Evolutionary conservation across 495 filamentous ascomycete genomes (phyloP).

Genomic region (Penicilliopsis zonata): DNA sequence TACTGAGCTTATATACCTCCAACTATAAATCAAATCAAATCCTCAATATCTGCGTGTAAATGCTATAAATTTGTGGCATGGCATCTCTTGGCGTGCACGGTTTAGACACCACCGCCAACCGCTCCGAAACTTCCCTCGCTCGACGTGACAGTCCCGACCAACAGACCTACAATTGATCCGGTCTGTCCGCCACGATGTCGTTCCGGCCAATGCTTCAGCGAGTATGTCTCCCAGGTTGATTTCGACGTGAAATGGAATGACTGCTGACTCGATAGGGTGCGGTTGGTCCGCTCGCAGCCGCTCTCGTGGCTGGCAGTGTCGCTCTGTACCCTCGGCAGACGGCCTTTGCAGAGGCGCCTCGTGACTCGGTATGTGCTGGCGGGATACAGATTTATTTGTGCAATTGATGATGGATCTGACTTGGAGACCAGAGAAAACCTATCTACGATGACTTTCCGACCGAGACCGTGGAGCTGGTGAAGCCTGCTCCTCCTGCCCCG

Average conservation of each 20-base stretch:
- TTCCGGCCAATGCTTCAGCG: constrained; percentile 37
- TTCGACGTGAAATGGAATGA: constrained; percentile 18
- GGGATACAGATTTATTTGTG: constrained; percentile 3
- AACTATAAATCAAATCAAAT: too few species aligned
- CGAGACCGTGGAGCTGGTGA: constrained; percentile 22
- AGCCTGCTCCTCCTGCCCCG: constrained; percentile 9
- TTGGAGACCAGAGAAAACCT: constrained; percentile 58
- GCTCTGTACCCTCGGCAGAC: constrained; percentile 41
- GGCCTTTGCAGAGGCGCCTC: constrained; percentile 45
- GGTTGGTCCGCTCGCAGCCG: constrained; percentile 43
- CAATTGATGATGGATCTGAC: constrained; percentile 14
- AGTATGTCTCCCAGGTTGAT: constrained; percentile 15
- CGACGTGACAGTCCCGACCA: too few species aligned
- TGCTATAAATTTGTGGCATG: too few species aligned
- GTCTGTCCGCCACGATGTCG: constrained; percentile 20
- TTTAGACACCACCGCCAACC: too few species aligned
- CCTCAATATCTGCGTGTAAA: too few species aligned
- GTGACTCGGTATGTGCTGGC: constrained; percentile 15
- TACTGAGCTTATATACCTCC: too few species aligned
- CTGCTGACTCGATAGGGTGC: constrained; percentile 36
- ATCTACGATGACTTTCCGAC: constrained; percentile 69
- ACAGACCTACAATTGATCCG: constrained; percentile 4
- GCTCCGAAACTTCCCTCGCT: too few species aligned
- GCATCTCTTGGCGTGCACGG: too few species aligned
- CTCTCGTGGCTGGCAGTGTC: constrained; percentile 38